Evolutionary conservation across 768 basidiomycete genomes (phyloP).

Genomic region (Leccinum obscurum): DNA sequence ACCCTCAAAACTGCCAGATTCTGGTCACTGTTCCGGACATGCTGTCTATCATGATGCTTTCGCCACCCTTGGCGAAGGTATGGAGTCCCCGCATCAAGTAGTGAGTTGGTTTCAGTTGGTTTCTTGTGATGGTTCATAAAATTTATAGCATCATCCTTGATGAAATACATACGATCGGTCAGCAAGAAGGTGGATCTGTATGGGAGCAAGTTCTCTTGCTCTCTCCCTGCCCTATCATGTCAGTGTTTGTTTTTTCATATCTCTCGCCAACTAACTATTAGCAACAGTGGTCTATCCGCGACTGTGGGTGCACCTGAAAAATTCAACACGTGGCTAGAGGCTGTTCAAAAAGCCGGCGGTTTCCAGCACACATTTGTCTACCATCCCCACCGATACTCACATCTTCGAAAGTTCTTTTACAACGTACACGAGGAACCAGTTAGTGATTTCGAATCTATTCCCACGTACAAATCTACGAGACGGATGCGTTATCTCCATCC

Average conservation of each 20-base stretch:
- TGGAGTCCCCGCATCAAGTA: constrained; percentile 68
- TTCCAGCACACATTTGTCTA: constrained; percentile 60
- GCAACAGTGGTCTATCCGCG: constrained; percentile 64
- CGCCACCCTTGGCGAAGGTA: constrained; percentile 56
- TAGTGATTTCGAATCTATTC: constrained; percentile 37
- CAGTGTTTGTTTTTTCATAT: constrained; percentile 21
- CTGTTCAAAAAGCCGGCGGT: constrained; percentile 59
- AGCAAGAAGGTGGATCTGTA: constrained; percentile 65
- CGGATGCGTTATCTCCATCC: constrained; percentile 63
- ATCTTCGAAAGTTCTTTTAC: constrained; percentile 69
- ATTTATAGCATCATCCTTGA: constrained; percentile 58
- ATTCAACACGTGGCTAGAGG: constrained; percentile 66
- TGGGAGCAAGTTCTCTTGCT: constrained; percentile 77
- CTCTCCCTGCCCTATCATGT: constrained; percentile 74
- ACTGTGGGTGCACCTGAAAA: constrained; percentile 65
- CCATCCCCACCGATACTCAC: constrained; percentile 71
- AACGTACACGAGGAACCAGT: constrained; percentile 28
- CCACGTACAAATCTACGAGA: constrained; percentile 36
- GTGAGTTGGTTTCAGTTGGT: constrained; percentile 29
- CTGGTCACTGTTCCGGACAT: constrained; percentile 75
- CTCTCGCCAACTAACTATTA: background rate
- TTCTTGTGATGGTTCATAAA: background rate
- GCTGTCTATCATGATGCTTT: constrained; percentile 66
- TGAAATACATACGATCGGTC: constrained; percentile 64
- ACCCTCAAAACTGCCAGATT: constrained; percentile 69